Base-by-base conservation (phyloP, 768 basidiomycete species). In the Mycena crocata region DNA sequence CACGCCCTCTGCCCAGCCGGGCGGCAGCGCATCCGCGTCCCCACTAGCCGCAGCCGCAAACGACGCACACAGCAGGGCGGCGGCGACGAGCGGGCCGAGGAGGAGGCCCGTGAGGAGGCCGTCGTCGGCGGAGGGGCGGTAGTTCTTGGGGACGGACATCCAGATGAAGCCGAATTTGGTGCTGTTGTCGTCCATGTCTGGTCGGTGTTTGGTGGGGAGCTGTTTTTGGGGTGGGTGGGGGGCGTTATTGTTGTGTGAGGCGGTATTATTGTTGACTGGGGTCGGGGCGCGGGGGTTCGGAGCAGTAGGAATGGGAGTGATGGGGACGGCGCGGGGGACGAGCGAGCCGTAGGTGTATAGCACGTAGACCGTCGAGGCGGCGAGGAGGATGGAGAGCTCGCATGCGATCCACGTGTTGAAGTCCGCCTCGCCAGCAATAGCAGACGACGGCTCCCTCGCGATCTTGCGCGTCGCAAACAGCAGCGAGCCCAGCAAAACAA, bases 91-190 rank as follows among this genome's bases (percentile, higher is more conserved):
- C 3, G 96, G 94, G 15, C 90, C 92, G 34, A 96, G 84, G n/a
- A 95, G 84, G 15, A 97, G 80, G 3, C 92, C 95, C 45, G 92
- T 95, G 63, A 93, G 79, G 26, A 91, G 88, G 17, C 96, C 96
- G 76, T 98, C 95, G 74, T 97, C 96, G 15, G 85, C 79, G 50
- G 90, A 92, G 44, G 26, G 91, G 93, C 93, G 84, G 74, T 93
- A 95, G 73, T 95, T 94, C 77, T 94, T 93, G 0, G 92, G 91
- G 6, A 94, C 93, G 19, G 93, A 92, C 94, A 95, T 95, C 93
- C 93, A 95, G 28, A 95, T 85, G 73, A 89, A 92, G 35, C 90
- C 89, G 61, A 89, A 87, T 72, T 79, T 78, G 85, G 87, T 65
- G 79, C 80, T 55, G 71, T 64, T 32, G 71, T 57, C 30, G 76